Evolutionary conservation across 23 red algal genomes (phyloP).

Genomic region (Gracilaria gracilis): DNA sequence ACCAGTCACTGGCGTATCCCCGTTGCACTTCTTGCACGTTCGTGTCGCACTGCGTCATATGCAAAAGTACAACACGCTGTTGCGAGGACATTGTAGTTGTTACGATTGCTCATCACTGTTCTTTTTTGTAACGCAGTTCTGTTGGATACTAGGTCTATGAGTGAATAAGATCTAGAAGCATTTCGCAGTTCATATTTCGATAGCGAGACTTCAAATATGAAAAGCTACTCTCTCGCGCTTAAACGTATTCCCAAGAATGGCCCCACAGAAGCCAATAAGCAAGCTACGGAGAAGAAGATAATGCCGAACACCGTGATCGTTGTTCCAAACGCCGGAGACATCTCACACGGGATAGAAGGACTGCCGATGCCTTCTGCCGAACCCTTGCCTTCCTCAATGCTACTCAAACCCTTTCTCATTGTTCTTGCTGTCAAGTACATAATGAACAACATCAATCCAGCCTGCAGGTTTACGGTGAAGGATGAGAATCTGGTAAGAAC

Average conservation of each 20-base stretch:
- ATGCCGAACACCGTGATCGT: constrained; percentile 26
- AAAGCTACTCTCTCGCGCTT: constrained; percentile 24
- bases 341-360: constrained; percentile 11
- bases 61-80: too few species aligned
- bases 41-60: too few species aligned
- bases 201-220: background rate
- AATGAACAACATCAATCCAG: constrained; percentile 74
- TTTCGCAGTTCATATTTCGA: background rate
- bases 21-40: too few species aligned
- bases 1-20: too few species aligned
- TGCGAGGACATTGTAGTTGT: too few species aligned
- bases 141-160: background rate
- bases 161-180: background rate
- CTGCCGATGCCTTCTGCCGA: background rate
- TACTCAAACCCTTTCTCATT: background rate
- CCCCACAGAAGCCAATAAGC: constrained; percentile 44
- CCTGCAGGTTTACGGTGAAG: constrained; percentile 80
- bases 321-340: constrained; percentile 20
- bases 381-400: constrained; percentile 1
- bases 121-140: background rate
- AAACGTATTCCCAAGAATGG: constrained; percentile 40
- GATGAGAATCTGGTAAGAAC: constrained; percentile 79
- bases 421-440: constrained; percentile 69
- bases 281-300: constrained; percentile 37
- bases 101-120: background rate